Percentiles rank a stretch among this genome's conserved stretches.
Evolutionary conservation across 257 asterid genomes (phyloP).

Genomic region (Prunella vulgaris): DNA sequence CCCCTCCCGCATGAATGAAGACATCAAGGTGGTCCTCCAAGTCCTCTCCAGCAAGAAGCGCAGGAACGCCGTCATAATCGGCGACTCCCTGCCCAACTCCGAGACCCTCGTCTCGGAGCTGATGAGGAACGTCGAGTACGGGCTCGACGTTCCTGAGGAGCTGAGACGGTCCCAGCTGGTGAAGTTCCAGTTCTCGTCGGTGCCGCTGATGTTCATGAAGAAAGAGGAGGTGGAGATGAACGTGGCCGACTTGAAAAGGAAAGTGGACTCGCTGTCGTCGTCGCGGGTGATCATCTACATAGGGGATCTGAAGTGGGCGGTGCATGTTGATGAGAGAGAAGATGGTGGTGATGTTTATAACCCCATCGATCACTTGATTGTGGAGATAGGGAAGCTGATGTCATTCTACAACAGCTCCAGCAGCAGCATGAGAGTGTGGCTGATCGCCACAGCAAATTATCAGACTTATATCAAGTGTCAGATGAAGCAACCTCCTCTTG

Average conservation of each 20-base stretch:
- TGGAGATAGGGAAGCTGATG: conserved; percentile 53
- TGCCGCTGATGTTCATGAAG: conserved; percentile 54
- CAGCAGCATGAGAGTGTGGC: conserved; percentile 50
- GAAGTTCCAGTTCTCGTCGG: conserved; percentile 51
- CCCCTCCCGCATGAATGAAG: conserved; percentile 19
- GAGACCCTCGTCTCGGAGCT: conserved; percentile 42
- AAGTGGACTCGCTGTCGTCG: conserved; percentile 45
- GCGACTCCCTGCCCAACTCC: conserved; percentile 36
- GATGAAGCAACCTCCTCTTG: conserved; percentile 69
- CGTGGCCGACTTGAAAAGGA: conserved; percentile 53
- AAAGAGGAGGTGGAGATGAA: conserved; percentile 60
- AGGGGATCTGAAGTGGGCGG: conserved; percentile 75
- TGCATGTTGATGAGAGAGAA: conserved; percentile 16
- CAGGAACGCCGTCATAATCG: conserved; percentile 47
- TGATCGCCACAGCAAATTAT: conserved; percentile 62
- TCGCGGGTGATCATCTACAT: conserved; percentile 49
- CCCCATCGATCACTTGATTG: conserved; percentile 52
- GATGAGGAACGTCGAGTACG: conserved; percentile 40
- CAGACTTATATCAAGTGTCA: conserved; percentile 66
- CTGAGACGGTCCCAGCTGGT: conserved; percentile 40
- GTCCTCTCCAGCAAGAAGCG: conserved; percentile 31
- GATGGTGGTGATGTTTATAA: conserved; percentile 15
- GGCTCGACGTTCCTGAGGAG: conserved; percentile 51
- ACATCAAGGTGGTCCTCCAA: conserved; percentile 33
- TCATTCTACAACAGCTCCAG: conserved; percentile 28